Conservation (phyloP, 2,329 filamentous ascomycete species). For the Leptographium radiaticola region DNA sequence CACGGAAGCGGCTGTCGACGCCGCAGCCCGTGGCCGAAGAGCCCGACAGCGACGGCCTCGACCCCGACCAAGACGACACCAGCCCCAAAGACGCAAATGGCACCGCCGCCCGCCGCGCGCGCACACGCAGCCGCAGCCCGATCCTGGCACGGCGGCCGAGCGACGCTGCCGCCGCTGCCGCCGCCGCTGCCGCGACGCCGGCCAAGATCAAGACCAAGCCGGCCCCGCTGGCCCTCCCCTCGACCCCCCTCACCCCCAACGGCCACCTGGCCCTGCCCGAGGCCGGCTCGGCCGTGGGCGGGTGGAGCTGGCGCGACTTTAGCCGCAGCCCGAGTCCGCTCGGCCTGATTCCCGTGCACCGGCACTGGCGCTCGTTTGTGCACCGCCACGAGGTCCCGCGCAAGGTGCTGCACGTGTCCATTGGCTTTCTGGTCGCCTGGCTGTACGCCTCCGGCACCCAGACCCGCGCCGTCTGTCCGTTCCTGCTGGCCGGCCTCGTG, state of each 20-base stretch:
- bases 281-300: conserved; percentile 17
- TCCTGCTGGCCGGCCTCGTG: conserved; percentile 65
- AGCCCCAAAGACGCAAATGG: conserved; percentile 24
- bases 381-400: conserved; percentile 96
- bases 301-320: conserved; percentile 74
- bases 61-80: conserved; percentile 21
- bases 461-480: conserved; percentile 65
- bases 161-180: conserved; percentile 37
- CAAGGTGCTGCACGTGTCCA: conserved; percentile 87
- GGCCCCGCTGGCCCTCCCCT: background rate
- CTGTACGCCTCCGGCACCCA: conserved; percentile 74
- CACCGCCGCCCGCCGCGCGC: conserved; percentile 43
- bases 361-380: conserved; percentile 80
- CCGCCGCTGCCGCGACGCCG: too few species aligned
- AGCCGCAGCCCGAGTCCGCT: conserved; percentile 86
- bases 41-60: conserved; percentile 27
- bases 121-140: conserved; percentile 61
- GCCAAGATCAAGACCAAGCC: conserved; percentile 6
- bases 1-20: conserved; percentile 40
- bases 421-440: conserved; percentile 84
- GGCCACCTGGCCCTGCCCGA: conserved; percentile 60
- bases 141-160: conserved; percentile 37
- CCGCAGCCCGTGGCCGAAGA: conserved; percentile 49
- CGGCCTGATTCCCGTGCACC: conserved; percentile 88
- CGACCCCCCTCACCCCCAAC: conserved; percentile 26